Percentiles rank a stretch among this genome's conserved stretches.
Conservation (phyloP, 352 stramenopile genomes). For the Pythium myriotylum region DNA sequence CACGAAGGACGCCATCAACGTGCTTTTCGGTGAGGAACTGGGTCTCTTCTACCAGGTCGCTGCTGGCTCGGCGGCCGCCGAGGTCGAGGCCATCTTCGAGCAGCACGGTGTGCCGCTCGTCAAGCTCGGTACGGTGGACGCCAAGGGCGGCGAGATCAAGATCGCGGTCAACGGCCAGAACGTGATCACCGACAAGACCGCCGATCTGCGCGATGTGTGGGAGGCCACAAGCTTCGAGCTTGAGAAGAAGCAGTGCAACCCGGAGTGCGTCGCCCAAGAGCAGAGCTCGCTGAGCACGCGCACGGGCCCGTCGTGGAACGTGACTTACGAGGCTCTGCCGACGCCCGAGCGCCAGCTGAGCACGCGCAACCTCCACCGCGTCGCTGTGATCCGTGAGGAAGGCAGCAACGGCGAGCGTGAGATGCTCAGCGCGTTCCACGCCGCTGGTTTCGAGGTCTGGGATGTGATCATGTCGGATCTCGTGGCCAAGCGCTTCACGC, state of each 20-base stretch:
- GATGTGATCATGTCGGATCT: conserved; percentile 98
- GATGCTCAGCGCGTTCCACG: conserved; percentile 97
- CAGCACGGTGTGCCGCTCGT: conserved; percentile 79
- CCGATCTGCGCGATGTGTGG: conserved; percentile 95
- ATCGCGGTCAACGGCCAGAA: conserved; percentile 89
- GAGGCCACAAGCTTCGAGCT: conserved; percentile 99
- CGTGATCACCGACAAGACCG: conserved; percentile 73
- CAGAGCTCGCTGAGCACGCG: conserved; percentile 89
- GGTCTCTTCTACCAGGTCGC: conserved; percentile 97
- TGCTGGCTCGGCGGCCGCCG: conserved; percentile 43
- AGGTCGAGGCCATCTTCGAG: conserved; percentile 89
- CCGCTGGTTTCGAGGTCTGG: conserved; percentile 98
- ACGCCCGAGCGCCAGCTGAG: conserved; percentile 86
- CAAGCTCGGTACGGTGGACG: conserved; percentile 91
- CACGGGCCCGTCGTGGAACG: conserved; percentile 85
- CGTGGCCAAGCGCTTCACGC: conserved; percentile 85
- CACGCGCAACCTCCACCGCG: conserved; percentile 89
- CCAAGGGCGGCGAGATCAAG: conserved; percentile 80
- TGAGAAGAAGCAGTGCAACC: conserved; percentile 97
- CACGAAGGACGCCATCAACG: conserved; percentile 63
- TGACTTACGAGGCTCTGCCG: conserved; percentile 84
- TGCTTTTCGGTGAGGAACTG: conserved; percentile 97
- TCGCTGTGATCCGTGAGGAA: conserved; percentile 97
- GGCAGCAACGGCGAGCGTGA: conserved; percentile 99
- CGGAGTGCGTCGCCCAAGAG: conserved; percentile 95